Conservation (phyloP, 2,329 filamentous ascomycete genomes). For the Exophiala phaeomuriformis region DNA sequence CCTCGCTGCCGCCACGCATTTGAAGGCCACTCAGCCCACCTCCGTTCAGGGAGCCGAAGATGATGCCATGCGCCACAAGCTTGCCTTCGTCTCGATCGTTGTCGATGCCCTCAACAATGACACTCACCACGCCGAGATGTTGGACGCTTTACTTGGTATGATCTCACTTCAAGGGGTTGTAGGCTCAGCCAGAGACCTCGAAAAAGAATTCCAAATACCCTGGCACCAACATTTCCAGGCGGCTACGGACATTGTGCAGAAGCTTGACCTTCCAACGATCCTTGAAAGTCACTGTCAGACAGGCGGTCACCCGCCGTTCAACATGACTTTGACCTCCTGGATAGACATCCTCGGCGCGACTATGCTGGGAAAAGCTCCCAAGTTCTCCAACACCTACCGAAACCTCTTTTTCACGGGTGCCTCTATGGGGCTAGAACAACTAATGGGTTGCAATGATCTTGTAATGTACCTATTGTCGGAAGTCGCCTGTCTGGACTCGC, state of each 20-base stretch:
- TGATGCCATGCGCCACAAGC: slow-evolving; percentile 88
- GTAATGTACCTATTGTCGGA: slow-evolving; percentile 98
- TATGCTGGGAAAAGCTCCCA: slow-evolving; percentile 77
- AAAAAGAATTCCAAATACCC: slow-evolving; percentile 68
- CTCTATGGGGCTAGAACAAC: slow-evolving; percentile 70
- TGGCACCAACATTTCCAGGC: slow-evolving; percentile 98
- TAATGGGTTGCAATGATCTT: slow-evolving; percentile 95
- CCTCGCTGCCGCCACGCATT: slow-evolving; percentile 84
- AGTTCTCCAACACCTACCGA: slow-evolving; percentile 90
- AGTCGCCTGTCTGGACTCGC: slow-evolving; percentile 87
- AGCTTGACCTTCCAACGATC: slow-evolving; percentile 67
- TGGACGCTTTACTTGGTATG: slow-evolving; percentile 87
- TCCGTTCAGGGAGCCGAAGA: slow-evolving; percentile 51
- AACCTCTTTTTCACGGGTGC: slow-evolving; percentile 70
- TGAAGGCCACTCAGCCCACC: slow-evolving; percentile 59
- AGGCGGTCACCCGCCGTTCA: slow-evolving; percentile 64
- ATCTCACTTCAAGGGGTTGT: slow-evolving; percentile 95
- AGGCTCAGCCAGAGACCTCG: slow-evolving; percentile 72
- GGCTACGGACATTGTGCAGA: slow-evolving; percentile 74
- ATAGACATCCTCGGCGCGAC: slow-evolving; percentile 95
- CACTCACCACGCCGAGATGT: slow-evolving; percentile 74
- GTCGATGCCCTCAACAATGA: slow-evolving; percentile 75
- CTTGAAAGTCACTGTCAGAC: slow-evolving; percentile 51
- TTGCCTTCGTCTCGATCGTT: slow-evolving; percentile 75
- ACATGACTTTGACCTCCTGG: slow-evolving; percentile 90